Base-by-base conservation (phyloP, 2,329 filamentous ascomycete species). In the Madurella fahalii region DNA sequence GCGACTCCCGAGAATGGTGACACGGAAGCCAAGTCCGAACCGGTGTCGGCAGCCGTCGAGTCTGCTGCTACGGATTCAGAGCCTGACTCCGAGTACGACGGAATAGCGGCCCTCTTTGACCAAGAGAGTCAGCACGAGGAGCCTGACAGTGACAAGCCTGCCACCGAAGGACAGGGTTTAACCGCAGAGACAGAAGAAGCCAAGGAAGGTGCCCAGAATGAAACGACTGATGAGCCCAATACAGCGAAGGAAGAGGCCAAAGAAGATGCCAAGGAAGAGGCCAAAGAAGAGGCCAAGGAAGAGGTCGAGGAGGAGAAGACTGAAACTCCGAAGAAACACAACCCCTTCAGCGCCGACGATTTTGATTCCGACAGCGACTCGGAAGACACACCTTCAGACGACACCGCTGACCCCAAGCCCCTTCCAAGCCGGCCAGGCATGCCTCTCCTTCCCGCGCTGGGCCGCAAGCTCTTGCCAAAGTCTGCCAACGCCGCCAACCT, bases 401-500 rank as follows among this genome's bases (percentile, higher is more conserved):
- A 16, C 16, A 17, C 30, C 15, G 17, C n/a, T 20, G n/a, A 15
- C 40, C 37, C 47, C 7, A 50, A 50, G 25, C 37, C 50, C 32
- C 11, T 34, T 15, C 20, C 43, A 2, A 47, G 44, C 34, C 50
- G 50, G 3, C 50, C 50, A 11, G 50, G 44, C 11, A 53, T 53
- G 50, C 50, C 44, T 5, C 44, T 53, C 13, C 50, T 53, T 8
- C 50, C 50, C 13, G 50, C 50, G n/a, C 44, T 53, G 3, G 39
- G 44, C 34, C 44, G 25, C 16, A 40, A 18, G 9, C 39, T 47
- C 9, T 13, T 53, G 25, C 18, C 43, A 7, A 47, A 53, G n/a
- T 8, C n/a, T 15, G 34, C 16, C 8, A n/a, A 47, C 9, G 30
- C n/a, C 18, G 44, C 42, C 13, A 47, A 52, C 12, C 34, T 54